phyloP scores from a whole-genome alignment of 257 asterid genomes.

The Ehretia macrophylla region DNA sequence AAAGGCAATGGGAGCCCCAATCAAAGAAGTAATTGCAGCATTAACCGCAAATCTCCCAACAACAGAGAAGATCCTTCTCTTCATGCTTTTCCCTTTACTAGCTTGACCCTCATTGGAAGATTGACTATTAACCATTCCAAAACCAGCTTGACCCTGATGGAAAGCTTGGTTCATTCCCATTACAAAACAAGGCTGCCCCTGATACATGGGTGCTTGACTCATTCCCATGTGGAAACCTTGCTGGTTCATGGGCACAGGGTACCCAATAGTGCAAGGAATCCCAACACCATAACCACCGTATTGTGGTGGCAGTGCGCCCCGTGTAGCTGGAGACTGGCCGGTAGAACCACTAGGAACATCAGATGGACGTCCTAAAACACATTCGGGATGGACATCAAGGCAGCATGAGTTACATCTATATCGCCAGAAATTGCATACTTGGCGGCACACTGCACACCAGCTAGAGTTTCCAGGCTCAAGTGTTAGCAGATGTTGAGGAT shows the following conservation, averaged over 20 bases:
- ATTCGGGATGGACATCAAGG: slow-evolving; percentile 22
- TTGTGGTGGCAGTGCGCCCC: not conserved
- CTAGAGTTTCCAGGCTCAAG: not conserved
- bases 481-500: slow-evolving; percentile 10
- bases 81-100: no score
- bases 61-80: no score
- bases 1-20: no score
- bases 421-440: slow-evolving; percentile 16
- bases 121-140: no score
- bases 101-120: no score
- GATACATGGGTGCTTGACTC: no score
- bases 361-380: not conserved
- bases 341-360: not conserved
- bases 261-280: slow-evolving; percentile 1
- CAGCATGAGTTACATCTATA: slow-evolving; percentile 18
- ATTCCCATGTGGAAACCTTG: no score
- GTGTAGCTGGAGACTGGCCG: not conserved
- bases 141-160: no score
- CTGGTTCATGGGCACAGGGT: not conserved
- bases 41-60: no score
- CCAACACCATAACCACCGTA: slow-evolving; percentile 1
- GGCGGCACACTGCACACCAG: not conserved
- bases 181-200: no score
- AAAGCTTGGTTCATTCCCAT: no score
- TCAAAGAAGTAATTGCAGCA: no score